phyloP scores from a whole-genome alignment of 108 stramenopile species.

The Schizochytrium sp. region DNA sequence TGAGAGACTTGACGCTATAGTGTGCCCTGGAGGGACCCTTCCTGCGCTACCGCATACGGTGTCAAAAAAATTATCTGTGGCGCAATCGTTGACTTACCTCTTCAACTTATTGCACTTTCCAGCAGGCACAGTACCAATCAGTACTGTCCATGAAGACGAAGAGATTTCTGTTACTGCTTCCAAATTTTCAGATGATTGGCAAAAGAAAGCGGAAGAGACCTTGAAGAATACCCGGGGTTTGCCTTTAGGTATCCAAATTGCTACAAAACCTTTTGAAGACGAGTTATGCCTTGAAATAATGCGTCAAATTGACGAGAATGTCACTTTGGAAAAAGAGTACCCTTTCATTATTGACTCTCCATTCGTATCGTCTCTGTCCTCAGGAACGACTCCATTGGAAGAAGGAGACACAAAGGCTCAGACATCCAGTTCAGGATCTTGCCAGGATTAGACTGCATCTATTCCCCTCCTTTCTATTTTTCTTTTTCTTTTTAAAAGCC shows the following conservation, averaged over 20 bases:
- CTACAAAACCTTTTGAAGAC: slow-evolving; percentile 69
- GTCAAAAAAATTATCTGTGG: slow-evolving; percentile 61
- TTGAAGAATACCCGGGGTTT: slow-evolving; percentile 67
- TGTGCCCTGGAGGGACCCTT: slow-evolving; percentile 66
- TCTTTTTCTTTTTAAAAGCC: too few species aligned
- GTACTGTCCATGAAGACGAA: slow-evolving; percentile 67
- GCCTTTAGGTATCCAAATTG: slow-evolving; percentile 71
- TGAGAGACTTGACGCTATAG: slow-evolving; percentile 66
- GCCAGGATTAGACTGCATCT: too few species aligned
- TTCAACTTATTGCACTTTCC: slow-evolving; percentile 72
- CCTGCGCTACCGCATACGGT: slow-evolving; percentile 71
- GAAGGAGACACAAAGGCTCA: too few species aligned
- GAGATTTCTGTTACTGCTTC: slow-evolving; percentile 62
- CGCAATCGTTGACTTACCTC: slow-evolving; percentile 65
- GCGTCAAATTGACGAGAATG: slow-evolving; percentile 66
- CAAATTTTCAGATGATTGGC: slow-evolving; percentile 63
- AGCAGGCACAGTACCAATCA: slow-evolving; percentile 73
- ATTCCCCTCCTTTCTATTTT: too few species aligned
- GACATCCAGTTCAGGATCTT: too few species aligned
- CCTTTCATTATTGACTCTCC: neutral
- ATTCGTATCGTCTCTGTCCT: too few species aligned
- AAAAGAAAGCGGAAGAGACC: slow-evolving; percentile 59
- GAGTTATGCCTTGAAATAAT: slow-evolving; percentile 70
- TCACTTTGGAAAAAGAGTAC: neutral
- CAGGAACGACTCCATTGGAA: too few species aligned